Evolutionary conservation across 495 filamentous ascomycete genomes (phyloP).

Genomic region (Durotheca rogersii): DNA sequence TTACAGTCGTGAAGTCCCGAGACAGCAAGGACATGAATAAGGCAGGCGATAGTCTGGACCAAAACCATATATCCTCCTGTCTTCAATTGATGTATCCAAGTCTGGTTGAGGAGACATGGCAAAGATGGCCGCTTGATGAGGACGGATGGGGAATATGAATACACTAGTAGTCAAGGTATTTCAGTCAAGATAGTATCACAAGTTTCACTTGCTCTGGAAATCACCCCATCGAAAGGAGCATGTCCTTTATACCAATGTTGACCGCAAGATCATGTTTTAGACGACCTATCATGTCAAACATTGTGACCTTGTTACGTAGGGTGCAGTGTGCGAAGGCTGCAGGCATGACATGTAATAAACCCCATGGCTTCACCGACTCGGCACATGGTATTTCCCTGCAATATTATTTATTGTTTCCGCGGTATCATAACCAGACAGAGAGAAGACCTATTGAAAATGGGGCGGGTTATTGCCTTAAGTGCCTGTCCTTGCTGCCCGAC

Average conservation of each 20-base stretch:
- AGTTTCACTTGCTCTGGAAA: no score
- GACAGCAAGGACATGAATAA: slow-evolving; percentile 20
- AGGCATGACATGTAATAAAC: no score
- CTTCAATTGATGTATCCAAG: slow-evolving; percentile 8
- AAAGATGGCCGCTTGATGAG: not conserved
- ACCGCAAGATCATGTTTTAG: no score
- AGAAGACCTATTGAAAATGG: not conserved
- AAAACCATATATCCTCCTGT: slow-evolving; percentile 19
- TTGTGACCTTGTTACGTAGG: not conserved
- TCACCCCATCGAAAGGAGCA: no score
- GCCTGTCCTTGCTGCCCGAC: not conserved
- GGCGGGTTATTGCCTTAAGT: not conserved
- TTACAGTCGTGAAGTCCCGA: slow-evolving; percentile 23
- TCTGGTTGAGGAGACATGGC: slow-evolving; percentile 18
- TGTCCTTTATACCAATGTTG: no score
- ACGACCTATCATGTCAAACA: no score
- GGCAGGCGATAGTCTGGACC: slow-evolving; percentile 23
- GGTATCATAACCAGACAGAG: not conserved
- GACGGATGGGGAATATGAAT: not conserved
- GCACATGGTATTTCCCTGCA: slow-evolving; percentile 7
- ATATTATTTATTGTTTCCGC: slow-evolving; percentile 4
- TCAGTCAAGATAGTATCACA: not conserved
- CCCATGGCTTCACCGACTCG: slow-evolving; percentile 2
- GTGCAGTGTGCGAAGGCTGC: slow-evolving; percentile 5
- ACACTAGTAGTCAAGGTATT: not conserved